Conservation (phyloP, 768 basidiomycete species). For the Nidularia pulvinata region DNA sequence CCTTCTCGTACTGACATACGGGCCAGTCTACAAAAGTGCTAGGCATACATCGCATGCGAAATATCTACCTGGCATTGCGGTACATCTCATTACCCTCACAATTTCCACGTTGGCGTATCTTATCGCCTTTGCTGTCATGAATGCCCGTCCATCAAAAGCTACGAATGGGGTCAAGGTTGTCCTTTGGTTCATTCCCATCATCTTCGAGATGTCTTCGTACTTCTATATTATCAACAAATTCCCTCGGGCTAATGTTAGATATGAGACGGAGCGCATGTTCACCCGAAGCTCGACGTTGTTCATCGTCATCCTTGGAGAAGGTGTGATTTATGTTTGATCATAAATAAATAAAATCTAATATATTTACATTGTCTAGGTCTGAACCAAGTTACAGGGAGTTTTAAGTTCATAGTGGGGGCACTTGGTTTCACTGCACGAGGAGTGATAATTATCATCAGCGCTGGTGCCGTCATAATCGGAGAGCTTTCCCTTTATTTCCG, state of each 20-base stretch:
- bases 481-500: neutral
- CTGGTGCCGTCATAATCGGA: neutral
- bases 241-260: neutral
- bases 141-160: neutral
- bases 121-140: neutral
- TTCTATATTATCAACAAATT: neutral
- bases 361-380: neutral
- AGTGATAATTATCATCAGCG: neutral
- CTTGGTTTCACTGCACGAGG: neutral
- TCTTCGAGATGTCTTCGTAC: neutral
- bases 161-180: neutral
- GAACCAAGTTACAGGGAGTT: neutral
- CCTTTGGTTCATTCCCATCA: neutral
- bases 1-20: neutral
- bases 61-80: neutral
- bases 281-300: neutral
- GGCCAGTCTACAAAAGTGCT: neutral
- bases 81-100: neutral
- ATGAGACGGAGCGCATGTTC: neutral
- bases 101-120: neutral
- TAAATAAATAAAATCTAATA: neutral
- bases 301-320: neutral
- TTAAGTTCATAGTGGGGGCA: neutral
- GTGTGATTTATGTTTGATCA: neutral
- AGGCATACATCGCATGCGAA: neutral